A percentile compares a stretch with the other conserved stretches of the same genome.
phyloP scores from a whole-genome alignment of 495 filamentous ascomycete genomes.

The Aspergillus hancockii region DNA sequence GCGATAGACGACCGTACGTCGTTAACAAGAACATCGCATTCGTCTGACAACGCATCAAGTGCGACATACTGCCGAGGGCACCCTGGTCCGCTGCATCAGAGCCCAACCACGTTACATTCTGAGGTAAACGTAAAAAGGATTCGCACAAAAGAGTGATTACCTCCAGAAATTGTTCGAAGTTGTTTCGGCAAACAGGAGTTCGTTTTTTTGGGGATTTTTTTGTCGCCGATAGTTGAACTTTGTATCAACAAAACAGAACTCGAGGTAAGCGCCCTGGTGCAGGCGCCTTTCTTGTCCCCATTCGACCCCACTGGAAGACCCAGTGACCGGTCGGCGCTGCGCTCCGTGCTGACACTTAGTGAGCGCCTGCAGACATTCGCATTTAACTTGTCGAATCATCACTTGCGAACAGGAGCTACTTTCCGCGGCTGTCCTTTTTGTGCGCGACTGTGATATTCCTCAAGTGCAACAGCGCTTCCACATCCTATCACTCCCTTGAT shows the following conservation, averaged over 20 bases:
- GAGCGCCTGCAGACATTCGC: constrained; percentile 41
- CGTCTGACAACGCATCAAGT: constrained; percentile 51
- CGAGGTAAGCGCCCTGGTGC: constrained; percentile 40
- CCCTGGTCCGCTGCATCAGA: constrained; percentile 48
- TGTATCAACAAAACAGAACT: constrained; percentile 23
- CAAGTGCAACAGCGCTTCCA: constrained; percentile 25
- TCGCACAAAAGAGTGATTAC: constrained; percentile 42
- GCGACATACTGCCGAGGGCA: constrained; percentile 36
- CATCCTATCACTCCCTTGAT: constrained; percentile 26
- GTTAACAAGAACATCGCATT: constrained; percentile 30
- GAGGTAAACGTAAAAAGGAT: constrained; percentile 36
- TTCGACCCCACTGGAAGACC: constrained; percentile 33
- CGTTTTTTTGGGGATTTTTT: constrained; percentile 19
- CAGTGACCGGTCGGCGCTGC: constrained; percentile 49
- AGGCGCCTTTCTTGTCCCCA: constrained; percentile 24
- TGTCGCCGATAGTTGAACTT: constrained; percentile 20
- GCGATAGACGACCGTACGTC: constrained; percentile 28
- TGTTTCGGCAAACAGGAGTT: constrained; percentile 30
- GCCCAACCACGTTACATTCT: constrained; percentile 54
- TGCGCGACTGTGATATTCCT: constrained; percentile 32
- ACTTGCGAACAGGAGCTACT: constrained; percentile 24
- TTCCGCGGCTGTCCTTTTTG: constrained; percentile 29
- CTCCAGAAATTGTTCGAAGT: constrained; percentile 34
- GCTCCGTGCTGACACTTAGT: constrained; percentile 44
- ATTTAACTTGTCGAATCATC: constrained; percentile 47